phyloP scores from a whole-genome alignment of 768 basidiomycete genomes.

The Myochromella boudieri region DNA sequence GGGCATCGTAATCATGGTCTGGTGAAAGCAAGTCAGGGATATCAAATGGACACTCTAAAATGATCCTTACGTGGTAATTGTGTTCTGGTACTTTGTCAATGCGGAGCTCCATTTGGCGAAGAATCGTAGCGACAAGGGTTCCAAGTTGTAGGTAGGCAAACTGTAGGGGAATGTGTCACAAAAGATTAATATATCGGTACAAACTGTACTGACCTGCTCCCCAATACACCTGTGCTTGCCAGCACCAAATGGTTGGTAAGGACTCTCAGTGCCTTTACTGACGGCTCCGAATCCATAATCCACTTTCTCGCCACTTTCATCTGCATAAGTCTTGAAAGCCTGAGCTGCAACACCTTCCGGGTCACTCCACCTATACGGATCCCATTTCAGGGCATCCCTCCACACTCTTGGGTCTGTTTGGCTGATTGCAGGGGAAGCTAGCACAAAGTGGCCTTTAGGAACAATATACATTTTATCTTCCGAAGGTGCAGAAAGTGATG shows the following conservation, averaged over 20 bases:
- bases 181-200: neutral
- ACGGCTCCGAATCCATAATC: constrained; percentile 97
- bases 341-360: constrained; percentile 77
- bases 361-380: constrained; percentile 85
- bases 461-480: constrained; percentile 78
- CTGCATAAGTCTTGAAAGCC: constrained; percentile 73
- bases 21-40: constrained; percentile 7
- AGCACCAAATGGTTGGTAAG: constrained; percentile 97
- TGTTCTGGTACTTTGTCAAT: constrained; percentile 76
- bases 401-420: constrained; percentile 87
- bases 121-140: constrained; percentile 73
- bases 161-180: constrained; percentile 30
- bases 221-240: constrained; percentile 95
- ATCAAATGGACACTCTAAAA: neutral
- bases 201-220: constrained; percentile 58
- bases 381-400: constrained; percentile 71
- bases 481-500: constrained; percentile 75
- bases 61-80: constrained; percentile 81
- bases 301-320: constrained; percentile 82
- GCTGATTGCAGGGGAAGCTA: constrained; percentile 85
- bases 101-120: constrained; percentile 74
- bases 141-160: constrained; percentile 96
- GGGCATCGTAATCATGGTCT: constrained; percentile 96
- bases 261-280: constrained; percentile 93
- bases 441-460: constrained; percentile 86